phyloP scores from a whole-genome alignment of 768 basidiomycete species.

The Tylopilus plumbeoviolaceoides region DNA sequence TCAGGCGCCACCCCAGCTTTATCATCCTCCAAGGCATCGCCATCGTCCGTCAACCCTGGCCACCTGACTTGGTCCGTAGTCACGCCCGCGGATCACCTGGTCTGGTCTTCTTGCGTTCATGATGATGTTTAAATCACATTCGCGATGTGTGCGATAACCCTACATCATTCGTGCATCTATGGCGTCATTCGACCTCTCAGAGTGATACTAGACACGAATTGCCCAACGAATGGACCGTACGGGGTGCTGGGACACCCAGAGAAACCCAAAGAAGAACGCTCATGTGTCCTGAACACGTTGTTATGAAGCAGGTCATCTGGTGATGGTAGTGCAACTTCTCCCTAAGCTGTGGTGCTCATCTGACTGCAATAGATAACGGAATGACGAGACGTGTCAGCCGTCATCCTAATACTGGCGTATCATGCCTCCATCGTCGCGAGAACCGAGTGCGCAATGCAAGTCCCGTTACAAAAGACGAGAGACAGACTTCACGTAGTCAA shows the following conservation, averaged over 20 bases:
- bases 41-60: slow-evolving; percentile 9
- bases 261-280: not conserved
- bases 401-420: too few species aligned
- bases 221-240: not conserved
- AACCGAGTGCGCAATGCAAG: too few species aligned
- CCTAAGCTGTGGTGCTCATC: slow-evolving; percentile 1
- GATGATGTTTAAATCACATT: too few species aligned
- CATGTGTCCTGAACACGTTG: slow-evolving; percentile 13
- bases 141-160: too few species aligned
- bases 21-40: slow-evolving; percentile 14
- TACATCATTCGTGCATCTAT: not conserved
- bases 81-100: slow-evolving; percentile 12
- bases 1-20: slow-evolving; percentile 4
- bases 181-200: not conserved
- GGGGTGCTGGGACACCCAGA: not conserved
- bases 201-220: not conserved
- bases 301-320: slow-evolving; percentile 11
- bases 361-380: slow-evolving; percentile 6
- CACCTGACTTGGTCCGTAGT: slow-evolving; percentile 16
- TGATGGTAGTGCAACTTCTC: slow-evolving; percentile 1
- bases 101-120: slow-evolving; percentile 1
- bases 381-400: not conserved
- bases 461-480: too few species aligned
- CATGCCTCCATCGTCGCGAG: too few species aligned
- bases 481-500: too few species aligned